Evolutionary conservation across 805 yeast species (phyloP).

Genomic region (Spathaspora sp.): DNA sequence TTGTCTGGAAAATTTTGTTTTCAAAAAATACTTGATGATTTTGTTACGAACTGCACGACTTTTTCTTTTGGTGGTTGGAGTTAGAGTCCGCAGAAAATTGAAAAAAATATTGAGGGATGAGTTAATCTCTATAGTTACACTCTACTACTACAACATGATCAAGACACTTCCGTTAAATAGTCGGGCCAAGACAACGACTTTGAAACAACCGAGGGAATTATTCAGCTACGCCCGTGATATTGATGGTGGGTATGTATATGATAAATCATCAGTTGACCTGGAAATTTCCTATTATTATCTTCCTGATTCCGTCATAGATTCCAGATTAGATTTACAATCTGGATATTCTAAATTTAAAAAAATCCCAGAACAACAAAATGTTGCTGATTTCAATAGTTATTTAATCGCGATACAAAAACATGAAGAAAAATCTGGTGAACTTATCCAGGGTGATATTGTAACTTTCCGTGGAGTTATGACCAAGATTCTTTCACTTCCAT

Average conservation of each 20-base stretch:
- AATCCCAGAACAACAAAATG: slow-evolving; percentile 51
- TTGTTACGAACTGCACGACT: neutral
- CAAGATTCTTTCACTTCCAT: slow-evolving; percentile 65
- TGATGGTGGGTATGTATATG: slow-evolving; percentile 41
- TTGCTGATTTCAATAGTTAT: slow-evolving; percentile 55
- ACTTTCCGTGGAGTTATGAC: slow-evolving; percentile 87
- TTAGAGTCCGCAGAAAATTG: neutral
- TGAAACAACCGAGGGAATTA: slow-evolving; percentile 84
- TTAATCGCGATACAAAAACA: slow-evolving; percentile 50
- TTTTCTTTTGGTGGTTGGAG: too few relatives aligned
- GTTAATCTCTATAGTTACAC: neutral
- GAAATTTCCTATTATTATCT: slow-evolving; percentile 69
- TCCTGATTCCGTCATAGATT: slow-evolving; percentile 66
- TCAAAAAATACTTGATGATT: neutral
- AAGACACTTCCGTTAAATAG: slow-evolving; percentile 40
- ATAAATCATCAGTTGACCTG: slow-evolving; percentile 43
- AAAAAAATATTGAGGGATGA: neutral
- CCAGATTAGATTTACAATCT: slow-evolving; percentile 51
- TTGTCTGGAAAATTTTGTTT: neutral
- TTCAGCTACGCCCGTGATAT: slow-evolving; percentile 59
- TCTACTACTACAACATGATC: slow-evolving; percentile 12
- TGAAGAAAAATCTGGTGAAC: slow-evolving; percentile 46
- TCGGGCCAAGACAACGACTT: slow-evolving; percentile 60
- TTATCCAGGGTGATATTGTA: slow-evolving; percentile 60
- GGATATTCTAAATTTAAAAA: slow-evolving; percentile 61